Evolutionary conservation across 2,329 filamentous ascomycete genomes (phyloP).

Genomic region (Alternaria arborescens): DNA sequence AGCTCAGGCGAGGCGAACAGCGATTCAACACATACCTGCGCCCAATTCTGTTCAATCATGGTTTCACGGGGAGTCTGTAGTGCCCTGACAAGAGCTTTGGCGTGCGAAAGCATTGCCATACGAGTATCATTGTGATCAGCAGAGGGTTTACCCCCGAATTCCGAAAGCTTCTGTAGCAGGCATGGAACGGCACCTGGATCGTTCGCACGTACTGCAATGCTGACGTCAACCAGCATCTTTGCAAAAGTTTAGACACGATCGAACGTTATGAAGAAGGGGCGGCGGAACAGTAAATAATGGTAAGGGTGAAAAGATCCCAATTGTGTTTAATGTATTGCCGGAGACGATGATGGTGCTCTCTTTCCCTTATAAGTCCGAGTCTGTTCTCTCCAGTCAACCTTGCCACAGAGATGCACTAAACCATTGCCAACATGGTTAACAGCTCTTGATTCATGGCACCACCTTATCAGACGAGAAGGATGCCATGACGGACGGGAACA

Average conservation of each 20-base stretch:
- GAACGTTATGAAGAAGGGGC: not conserved
- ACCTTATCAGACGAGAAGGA: not conserved
- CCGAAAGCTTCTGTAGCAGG: not conserved
- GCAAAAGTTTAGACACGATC: not conserved
- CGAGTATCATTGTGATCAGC: not conserved
- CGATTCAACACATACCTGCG: not conserved
- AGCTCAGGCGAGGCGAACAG: not conserved
- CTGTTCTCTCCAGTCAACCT: not conserved
- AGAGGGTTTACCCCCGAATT: not conserved
- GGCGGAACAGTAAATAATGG: not conserved
- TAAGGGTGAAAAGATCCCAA: not conserved
- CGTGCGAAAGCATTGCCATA: not conserved
- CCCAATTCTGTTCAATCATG: conserved; percentile 4
- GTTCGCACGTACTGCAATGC: not conserved
- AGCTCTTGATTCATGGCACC: not conserved
- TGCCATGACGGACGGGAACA: not conserved
- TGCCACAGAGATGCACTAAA: not conserved
- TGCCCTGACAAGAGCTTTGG: not conserved
- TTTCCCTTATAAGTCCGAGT: not conserved
- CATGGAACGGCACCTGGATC: not conserved
- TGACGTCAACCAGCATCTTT: not conserved
- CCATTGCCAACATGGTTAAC: not conserved
- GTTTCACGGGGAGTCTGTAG: conserved; percentile 1
- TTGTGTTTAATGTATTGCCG: not conserved
- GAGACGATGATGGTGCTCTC: not conserved